Evolutionary conservation across 768 basidiomycete species (phyloP), one percentile per base, ranked within the genome.

Genomic region (Guyanaporus albipodus): DNA sequence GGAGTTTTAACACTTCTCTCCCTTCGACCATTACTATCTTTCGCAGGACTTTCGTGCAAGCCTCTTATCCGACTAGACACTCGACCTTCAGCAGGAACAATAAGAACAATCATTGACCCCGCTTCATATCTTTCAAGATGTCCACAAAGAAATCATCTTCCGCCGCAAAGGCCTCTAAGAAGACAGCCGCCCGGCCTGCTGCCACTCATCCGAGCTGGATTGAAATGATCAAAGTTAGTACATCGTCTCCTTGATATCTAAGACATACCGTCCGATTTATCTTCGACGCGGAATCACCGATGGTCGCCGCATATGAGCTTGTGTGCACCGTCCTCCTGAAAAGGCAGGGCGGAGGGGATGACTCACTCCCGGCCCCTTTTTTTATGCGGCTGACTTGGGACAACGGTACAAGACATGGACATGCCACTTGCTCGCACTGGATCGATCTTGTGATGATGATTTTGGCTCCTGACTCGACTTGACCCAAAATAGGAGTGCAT

Each of bases 141-240:
- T 62, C 51, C 26, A n/a, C 36, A 32, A 78, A 74, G 70, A 82
- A 80, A 63, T 54, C 76, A 28, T 61, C 73, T 45, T 55, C 62
- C 43, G 53, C 70, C 38, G 65, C 76, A 62, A 80, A 77, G 67
- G 63, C 72, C 17, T 56, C 72, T 38, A 64, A 58, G 62, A 68
- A 49, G 49, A 44, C 43, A 44, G 53, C 55, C 49, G 51, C 70
- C 44, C 70, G 69, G 38, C 59, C 72, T 46, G 48, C 39, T 23
- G 33, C 59, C 18, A 49, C 50, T 38, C 74, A 77, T 55, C 74
- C 74, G 14, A 65, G 74, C 49, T 87, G 85, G 85, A 72, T 81
- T 47, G 85, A 88, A 45, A 89, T 89, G 86, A 87, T 89, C 67
- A 87, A 87, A 76, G 86, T 85, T 58, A 62, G 74, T 55, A 54